Conservation (phyloP, 768 basidiomycete species). For the Tubosaeta sp. region DNA sequence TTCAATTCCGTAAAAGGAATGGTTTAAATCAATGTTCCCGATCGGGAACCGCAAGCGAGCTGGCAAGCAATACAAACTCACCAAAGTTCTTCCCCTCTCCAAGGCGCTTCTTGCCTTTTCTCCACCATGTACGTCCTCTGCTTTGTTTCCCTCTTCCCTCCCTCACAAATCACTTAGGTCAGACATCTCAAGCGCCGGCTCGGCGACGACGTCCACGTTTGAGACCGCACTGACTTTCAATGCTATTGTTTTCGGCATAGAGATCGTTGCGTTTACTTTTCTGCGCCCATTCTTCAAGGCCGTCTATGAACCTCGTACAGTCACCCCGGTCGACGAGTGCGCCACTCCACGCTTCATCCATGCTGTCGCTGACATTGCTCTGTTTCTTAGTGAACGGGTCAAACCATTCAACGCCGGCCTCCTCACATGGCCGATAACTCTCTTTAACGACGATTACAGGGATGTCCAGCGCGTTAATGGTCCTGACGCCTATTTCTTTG, state of each 20-base stretch:
- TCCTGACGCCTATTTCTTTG: slow-evolving; percentile 89
- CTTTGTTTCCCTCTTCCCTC: not conserved
- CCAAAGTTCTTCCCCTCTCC: slow-evolving; percentile 7
- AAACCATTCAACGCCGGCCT: slow-evolving; percentile 45
- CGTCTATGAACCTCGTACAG: slow-evolving; percentile 87
- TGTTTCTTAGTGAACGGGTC: slow-evolving; percentile 49
- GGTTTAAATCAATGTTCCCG: not conserved
- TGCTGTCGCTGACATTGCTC: not conserved
- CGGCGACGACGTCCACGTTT: slow-evolving; percentile 75
- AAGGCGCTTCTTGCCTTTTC: slow-evolving; percentile 10
- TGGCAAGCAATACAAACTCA: not conserved
- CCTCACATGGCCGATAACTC: slow-evolving; percentile 62
- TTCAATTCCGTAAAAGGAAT: slow-evolving; percentile 13
- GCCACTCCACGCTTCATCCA: slow-evolving; percentile 12
- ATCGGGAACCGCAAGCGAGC: slow-evolving; percentile 9
- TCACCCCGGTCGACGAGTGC: slow-evolving; percentile 45
- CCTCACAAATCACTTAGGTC: slow-evolving; percentile 32
- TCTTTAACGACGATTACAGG: slow-evolving; percentile 59
- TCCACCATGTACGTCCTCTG: slow-evolving; percentile 19
- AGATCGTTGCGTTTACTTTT: slow-evolving; percentile 76
- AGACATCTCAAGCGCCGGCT: slow-evolving; percentile 37
- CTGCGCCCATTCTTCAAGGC: slow-evolving; percentile 80
- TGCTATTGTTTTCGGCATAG: slow-evolving; percentile 60
- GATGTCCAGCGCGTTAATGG: slow-evolving; percentile 69
- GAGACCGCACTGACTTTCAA: slow-evolving; percentile 85